phyloP scores from a whole-genome alignment of 1,284 basidiomycete species.

The Rhodotorula sp. region DNA sequence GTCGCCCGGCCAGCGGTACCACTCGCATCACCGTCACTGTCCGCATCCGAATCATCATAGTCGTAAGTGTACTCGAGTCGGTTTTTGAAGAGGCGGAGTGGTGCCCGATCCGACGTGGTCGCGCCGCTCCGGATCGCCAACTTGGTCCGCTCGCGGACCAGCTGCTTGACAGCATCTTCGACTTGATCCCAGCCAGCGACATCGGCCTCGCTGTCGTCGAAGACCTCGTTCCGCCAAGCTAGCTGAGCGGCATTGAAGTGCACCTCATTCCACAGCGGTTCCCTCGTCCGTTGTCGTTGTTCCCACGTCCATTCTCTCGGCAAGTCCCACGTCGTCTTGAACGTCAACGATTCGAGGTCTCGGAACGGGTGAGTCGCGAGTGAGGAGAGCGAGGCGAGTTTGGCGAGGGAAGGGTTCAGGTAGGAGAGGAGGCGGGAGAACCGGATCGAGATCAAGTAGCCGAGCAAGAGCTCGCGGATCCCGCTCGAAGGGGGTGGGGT shows the following conservation, averaged over 20 bases:
- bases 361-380: neutral
- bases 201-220: neutral
- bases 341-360: slow-evolving; percentile 2
- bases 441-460: slow-evolving; percentile 13
- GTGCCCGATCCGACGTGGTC: neutral
- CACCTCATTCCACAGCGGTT: neutral
- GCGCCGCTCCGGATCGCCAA: neutral
- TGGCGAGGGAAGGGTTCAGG: neutral
- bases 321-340: neutral
- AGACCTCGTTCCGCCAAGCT: neutral
- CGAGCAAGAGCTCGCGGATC: slow-evolving; percentile 1
- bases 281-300: slow-evolving; percentile 1
- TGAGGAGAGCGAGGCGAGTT: neutral
- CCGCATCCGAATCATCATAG: neutral
- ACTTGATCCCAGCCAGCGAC: slow-evolving; percentile 11
- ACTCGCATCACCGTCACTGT: neutral
- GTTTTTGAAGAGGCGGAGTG: slow-evolving; percentile 14
- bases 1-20: neutral
- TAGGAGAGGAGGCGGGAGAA: slow-evolving; percentile 1
- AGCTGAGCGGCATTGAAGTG: neutral
- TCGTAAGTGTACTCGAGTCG: slow-evolving; percentile 15
- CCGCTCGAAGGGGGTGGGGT: neutral
- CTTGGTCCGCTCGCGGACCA: neutral
- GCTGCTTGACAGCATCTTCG: neutral
- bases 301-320: neutral